Evolutionary conservation across 1,139 yeast species (phyloP).

Genomic region (Hemisphaericaspora xylanilytica): DNA sequence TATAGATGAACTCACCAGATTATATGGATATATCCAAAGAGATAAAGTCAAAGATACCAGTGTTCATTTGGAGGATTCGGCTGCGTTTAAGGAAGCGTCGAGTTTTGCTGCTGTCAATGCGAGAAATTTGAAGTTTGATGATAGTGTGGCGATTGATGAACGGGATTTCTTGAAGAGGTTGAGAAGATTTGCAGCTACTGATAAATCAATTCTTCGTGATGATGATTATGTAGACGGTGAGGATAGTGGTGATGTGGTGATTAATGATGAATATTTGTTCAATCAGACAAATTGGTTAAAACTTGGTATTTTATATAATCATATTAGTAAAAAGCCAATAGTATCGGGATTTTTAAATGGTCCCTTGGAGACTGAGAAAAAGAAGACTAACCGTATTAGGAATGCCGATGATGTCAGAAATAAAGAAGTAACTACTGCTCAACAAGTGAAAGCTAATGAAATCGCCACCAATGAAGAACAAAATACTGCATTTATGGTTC

Average conservation of each 20-base stretch:
- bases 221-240: slow-evolving; percentile 11
- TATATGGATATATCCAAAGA: slow-evolving; percentile 30
- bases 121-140: slow-evolving; percentile 51
- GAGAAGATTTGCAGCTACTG: slow-evolving; percentile 32
- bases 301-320: slow-evolving; percentile 54
- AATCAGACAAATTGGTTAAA: slow-evolving; percentile 55
- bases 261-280: slow-evolving; percentile 25
- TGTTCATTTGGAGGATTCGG: slow-evolving; percentile 33
- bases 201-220: slow-evolving; percentile 17
- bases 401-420: slow-evolving; percentile 44
- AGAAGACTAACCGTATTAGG: slow-evolving; percentile 37
- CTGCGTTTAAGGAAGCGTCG: slow-evolving; percentile 40
- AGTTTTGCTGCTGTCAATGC: slow-evolving; percentile 51
- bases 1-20: slow-evolving; percentile 27
- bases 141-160: slow-evolving; percentile 47
- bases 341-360: slow-evolving; percentile 67
- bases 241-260: slow-evolving; percentile 11
- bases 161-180: slow-evolving; percentile 45
- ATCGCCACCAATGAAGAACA: slow-evolving; percentile 47
- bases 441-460: slow-evolving; percentile 50
- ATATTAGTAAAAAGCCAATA: slow-evolving; percentile 47
- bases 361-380: slow-evolving; percentile 65
- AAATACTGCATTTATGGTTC: slow-evolving; percentile 62
- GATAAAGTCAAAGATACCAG: slow-evolving; percentile 27
- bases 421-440: slow-evolving; percentile 48